Base-by-base conservation (phyloP, 345 rosid species). In the Salix dunnii region DNA sequence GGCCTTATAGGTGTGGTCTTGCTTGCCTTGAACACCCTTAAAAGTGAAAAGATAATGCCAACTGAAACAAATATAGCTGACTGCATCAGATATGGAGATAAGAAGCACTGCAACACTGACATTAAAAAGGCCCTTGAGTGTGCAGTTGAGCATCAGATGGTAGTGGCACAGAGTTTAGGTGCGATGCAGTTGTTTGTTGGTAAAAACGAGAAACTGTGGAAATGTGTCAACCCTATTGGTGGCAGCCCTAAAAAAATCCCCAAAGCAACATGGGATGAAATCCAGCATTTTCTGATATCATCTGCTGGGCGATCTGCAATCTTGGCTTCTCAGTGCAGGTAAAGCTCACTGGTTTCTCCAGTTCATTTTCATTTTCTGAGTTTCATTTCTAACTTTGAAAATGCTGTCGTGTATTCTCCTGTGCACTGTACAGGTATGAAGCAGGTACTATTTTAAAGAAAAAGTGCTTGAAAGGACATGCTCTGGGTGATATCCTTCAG, bases 1-100 rank as follows among this genome's bases (percentile, higher is more conserved):
- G 93, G 97, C 80, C 96, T 89, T 79, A 87, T 91, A 68, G 97
- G 97, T 71, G 88, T 91, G 71, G 80, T 94, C 77, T 82, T 94
- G 77, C 90, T 88, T 66, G 91, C 97, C 68, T 80, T 94, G 78
- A 86, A 87, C 83, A 86, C 87, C 33, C 88, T 94, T 83, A 92
- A 91, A 86, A 88, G 31, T 67, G 96, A 92, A 79, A 86, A 85
- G 83, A 79, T 92, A 76, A 82, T 85, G 83, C 97, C 98, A 14
- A 92, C 88, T 60, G 91, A 91, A 88, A 81, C 81, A 53, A 94
- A 91, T 79, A 91, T 94, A 81, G 76, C 78, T 13, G 91, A 92
- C 78, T 94, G 95, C 83, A 87, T 94, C 77, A 88, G 88, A 16
- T 88, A 76, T 71, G 97, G 97, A 84, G 91, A 91, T 81, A 77